Conservation (phyloP, 2,329 filamentous ascomycete genomes). For the Apiospora rasikravindrae region DNA sequence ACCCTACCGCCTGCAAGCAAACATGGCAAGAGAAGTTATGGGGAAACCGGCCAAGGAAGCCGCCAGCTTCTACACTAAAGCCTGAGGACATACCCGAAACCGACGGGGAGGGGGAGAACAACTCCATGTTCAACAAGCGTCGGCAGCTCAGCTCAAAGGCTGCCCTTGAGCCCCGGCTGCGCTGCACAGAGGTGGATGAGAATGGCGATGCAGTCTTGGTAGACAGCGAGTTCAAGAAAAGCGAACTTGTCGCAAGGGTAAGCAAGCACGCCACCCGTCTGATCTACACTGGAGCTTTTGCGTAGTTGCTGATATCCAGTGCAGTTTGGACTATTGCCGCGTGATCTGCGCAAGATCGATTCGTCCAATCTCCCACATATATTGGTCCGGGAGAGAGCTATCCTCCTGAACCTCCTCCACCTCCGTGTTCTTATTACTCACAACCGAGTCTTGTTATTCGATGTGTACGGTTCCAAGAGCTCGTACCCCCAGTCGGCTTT, state of each 20-base stretch:
- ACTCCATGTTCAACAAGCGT: conserved; percentile 70
- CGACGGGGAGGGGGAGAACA: conserved; percentile 64
- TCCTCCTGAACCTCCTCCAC: conserved; percentile 95
- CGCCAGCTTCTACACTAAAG: conserved; percentile 43
- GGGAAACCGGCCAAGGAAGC: conserved; percentile 36
- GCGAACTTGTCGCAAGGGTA: conserved; percentile 92
- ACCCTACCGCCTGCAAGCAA: conserved; percentile 32
- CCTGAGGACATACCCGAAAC: conserved; percentile 63
- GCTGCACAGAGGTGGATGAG: conserved; percentile 95
- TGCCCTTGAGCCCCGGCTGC: conserved; percentile 80
- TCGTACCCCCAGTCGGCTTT: conserved; percentile 96
- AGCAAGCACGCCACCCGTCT: neutral
- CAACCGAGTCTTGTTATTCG: conserved; percentile 92
- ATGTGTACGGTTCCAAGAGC: conserved; percentile 92
- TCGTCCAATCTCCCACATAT: conserved; percentile 95
- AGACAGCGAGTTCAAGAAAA: conserved; percentile 97
- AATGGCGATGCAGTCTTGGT: conserved; percentile 90
- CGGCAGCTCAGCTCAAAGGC: conserved; percentile 76
- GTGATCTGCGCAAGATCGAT: conserved; percentile 96
- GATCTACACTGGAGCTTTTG: neutral
- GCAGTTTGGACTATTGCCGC: conserved; percentile 88
- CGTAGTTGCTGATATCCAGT: conserved; percentile 3
- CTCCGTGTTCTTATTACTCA: conserved; percentile 94
- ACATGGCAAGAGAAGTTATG: conserved; percentile 58
- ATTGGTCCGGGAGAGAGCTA: conserved; percentile 88